Base-by-base conservation (phyloP, 768 basidiomycete species). In the Pisolithus albus region DNA sequence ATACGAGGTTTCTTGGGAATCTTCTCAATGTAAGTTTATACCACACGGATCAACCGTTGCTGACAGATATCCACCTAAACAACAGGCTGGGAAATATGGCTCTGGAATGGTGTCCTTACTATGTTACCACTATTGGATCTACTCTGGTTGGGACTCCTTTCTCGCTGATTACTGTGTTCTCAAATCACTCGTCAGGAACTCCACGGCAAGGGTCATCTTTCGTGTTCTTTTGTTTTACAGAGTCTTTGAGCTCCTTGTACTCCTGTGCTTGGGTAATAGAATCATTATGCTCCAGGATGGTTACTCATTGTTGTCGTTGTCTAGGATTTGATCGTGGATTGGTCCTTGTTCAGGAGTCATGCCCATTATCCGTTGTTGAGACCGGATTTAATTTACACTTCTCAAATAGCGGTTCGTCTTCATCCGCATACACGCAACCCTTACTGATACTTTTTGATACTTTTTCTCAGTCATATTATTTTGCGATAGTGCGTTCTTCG, bases 271-370 rank as follows among this genome's bases (percentile, higher is more conserved):
- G 96, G 94, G 92, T 89, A 61, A 48, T 81, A 61, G 49, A 8
- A n/a, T 43, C 30, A 8, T 2, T n/a, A 38, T 49, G 23, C 10
- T 16, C 11, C 46, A 16, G 23, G 26, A 21, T 26, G 16, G 2
- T 16, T 16, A 26, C 15, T 38, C 36, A 41, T 21, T 36, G 48
- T 24, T 51, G 30, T n/a, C 37, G 38, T 50, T 26, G 50, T 23
- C 30, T 56, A 90, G 92, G 92, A 96, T 59, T 65, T 92, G 30
- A 62, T 86, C 9, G 88, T 94, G 81, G 95, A 98, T 65, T 97
- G 95, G 95, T 90, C 88, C 1, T 63, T 98, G 41, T 71, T 92
- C 40, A 75, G 80, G 51, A 73, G 76, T 4, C 82, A 73, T 52
- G 71, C 75, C 7, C 72, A 59, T 53, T 73, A 86, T 56, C 78